A percentile compares a stretch with the other conserved stretches of the same genome.
These are phyloP conservation scores for Russula emetica DNA, from an alignment of 768 basidiomycete genomes.

Conservation along the genomic window DNA sequence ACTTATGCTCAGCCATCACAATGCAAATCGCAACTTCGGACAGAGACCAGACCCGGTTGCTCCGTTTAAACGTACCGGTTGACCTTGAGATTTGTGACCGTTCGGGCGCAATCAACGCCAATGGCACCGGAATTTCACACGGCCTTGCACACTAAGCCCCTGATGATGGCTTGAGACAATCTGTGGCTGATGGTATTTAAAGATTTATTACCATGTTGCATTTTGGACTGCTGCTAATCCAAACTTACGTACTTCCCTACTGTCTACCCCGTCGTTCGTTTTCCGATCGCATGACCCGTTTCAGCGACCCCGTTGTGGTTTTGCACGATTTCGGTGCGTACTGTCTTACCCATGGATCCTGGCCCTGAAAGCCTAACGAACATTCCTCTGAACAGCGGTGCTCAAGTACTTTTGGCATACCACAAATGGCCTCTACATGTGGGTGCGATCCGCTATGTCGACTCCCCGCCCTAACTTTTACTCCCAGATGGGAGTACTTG, in stretches of 20 bases:
- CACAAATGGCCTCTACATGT: neutral
- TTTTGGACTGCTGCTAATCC: neutral
- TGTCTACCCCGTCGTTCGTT: neutral
- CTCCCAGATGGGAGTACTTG: neutral
- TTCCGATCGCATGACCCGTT: neutral
- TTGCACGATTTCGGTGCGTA: neutral
- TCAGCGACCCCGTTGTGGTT: neutral
- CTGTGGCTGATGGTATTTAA: neutral
- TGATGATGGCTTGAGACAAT: too few relatives aligned
- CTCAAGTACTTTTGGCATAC: neutral
- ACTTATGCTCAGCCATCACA: too few relatives aligned
- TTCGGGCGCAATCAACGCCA: too few relatives aligned
- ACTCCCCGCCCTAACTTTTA: neutral
- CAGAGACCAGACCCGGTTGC: too few relatives aligned
- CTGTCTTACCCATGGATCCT: neutral
- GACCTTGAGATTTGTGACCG: too few relatives aligned
- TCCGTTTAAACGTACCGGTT: too few relatives aligned
- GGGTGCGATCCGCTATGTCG: neutral
- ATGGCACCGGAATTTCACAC: neutral
- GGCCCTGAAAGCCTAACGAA: neutral
- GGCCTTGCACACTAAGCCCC: neutral
- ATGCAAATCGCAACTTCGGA: too few relatives aligned
- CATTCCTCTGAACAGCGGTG: neutral
- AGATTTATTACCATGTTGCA: neutral
- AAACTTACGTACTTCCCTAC: neutral